Evolutionary conservation across 257 asterid species (phyloP).

Genomic region (Solanum raphanifolium): DNA sequence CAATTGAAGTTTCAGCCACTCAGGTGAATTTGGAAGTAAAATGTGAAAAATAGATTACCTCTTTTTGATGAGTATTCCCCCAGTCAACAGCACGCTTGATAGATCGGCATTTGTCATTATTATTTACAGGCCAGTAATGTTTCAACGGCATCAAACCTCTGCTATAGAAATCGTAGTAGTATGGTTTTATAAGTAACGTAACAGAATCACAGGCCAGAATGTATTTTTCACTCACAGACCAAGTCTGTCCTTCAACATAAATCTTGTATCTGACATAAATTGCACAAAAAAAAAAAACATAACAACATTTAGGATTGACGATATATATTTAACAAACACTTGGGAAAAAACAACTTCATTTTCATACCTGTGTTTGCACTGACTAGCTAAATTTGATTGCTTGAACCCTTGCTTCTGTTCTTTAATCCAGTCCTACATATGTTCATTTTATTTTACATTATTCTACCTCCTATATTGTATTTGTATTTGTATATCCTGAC

Average conservation of each 20-base stretch:
- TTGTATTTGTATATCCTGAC: not conserved
- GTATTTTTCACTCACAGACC: slow-evolving; percentile 98
- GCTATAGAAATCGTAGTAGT: slow-evolving; percentile 70
- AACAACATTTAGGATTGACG: not conserved
- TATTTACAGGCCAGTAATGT: slow-evolving; percentile 84
- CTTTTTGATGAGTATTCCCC: slow-evolving; percentile 53
- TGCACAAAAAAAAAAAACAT: not conserved
- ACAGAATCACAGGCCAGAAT: slow-evolving; percentile 82
- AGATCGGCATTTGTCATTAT: slow-evolving; percentile 61
- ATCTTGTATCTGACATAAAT: slow-evolving; percentile 52
- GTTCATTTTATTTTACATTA: not conserved
- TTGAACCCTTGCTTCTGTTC: slow-evolving; percentile 55
- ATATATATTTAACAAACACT: not conserved
- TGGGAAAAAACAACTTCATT: not conserved
- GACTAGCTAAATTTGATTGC: slow-evolving; percentile 69
- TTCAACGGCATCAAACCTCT: slow-evolving; percentile 67
- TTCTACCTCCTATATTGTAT: not conserved
- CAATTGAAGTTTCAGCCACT: not conserved
- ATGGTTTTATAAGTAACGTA: slow-evolving; percentile 46
- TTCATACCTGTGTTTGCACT: slow-evolving; percentile 62
- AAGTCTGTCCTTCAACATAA: slow-evolving; percentile 78
- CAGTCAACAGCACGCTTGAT: slow-evolving; percentile 77
- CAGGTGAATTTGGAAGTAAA: not conserved
- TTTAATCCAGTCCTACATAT: slow-evolving; percentile 48
- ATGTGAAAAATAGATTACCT: slow-evolving; percentile 19